Percentiles rank a stretch among this genome's conserved stretches.
Conservation (phyloP, 208 protist genomes). For the Trypanosoma theileri region DNA sequence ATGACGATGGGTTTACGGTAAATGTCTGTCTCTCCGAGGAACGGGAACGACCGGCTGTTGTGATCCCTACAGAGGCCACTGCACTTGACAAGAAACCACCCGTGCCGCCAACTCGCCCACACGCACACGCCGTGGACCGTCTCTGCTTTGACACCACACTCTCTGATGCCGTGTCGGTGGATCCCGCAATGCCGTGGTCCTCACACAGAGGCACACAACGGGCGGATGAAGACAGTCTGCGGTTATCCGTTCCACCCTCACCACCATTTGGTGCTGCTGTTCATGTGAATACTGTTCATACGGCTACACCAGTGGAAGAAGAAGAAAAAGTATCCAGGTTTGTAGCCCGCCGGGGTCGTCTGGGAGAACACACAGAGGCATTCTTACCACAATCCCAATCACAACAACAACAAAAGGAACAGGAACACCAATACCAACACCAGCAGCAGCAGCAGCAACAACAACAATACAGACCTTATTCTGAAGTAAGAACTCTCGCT, state of each 20-base stretch:
- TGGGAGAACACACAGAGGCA: constrained; percentile 6
- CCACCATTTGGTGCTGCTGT: neutral
- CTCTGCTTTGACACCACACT: constrained; percentile 23
- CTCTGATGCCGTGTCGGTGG: neutral
- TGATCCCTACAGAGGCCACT: constrained; percentile 20
- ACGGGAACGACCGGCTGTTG: constrained; percentile 6
- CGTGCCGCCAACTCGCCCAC: constrained; percentile 1
- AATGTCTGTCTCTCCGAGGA: constrained; percentile 30
- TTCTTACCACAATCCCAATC: neutral
- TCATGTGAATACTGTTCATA: neutral
- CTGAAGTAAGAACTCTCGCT: neutral
- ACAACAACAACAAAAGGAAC: neutral
- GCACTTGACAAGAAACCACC: constrained; percentile 14
- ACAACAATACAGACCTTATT: neutral
- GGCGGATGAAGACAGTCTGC: constrained; percentile 9
- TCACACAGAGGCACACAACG: constrained; percentile 1
- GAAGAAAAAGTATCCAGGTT: neutral
- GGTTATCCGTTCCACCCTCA: constrained; percentile 1
- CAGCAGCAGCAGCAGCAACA: neutral
- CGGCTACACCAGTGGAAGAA: neutral
- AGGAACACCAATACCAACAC: neutral
- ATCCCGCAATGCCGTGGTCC: neutral
- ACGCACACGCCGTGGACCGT: constrained; percentile 18
- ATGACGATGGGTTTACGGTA: constrained; percentile 29
- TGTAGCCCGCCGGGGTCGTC: constrained; percentile 3